Percentiles rank a stretch among this genome's conserved stretches.
Evolutionary conservation across 2,329 filamentous ascomycete species (phyloP).

Genomic region (Cryphonectria nitschkei): DNA sequence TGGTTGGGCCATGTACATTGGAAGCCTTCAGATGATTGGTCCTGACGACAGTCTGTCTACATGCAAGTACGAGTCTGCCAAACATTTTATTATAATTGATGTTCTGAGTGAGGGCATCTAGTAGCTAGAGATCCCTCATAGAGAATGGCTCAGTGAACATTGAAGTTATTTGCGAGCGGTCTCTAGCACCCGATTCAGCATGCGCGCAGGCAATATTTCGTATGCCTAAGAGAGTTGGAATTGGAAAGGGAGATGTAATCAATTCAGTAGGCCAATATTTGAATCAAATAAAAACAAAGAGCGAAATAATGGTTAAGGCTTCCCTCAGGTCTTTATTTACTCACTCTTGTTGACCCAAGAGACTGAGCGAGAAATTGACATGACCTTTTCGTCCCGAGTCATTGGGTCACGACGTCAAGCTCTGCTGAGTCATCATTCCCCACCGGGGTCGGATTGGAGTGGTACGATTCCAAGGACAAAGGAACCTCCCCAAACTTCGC

Average conservation of each 20-base stretch:
- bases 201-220: not conserved
- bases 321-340: not conserved
- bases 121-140: not conserved
- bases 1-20: not conserved
- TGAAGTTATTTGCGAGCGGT: not conserved
- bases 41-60: not conserved
- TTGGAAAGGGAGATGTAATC: not conserved
- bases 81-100: not conserved
- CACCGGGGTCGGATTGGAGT: constrained; percentile 3
- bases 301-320: not conserved
- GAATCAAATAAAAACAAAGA: no score
- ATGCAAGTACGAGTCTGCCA: not conserved
- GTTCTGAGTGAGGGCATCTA: not conserved
- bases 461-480: constrained; percentile 11
- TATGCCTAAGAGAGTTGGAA: not conserved
- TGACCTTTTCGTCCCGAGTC: constrained; percentile 21
- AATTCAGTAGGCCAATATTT: no score
- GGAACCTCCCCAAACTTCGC: constrained; percentile 5
- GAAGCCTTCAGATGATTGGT: not conserved
- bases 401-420: constrained; percentile 6
- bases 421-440: constrained; percentile 12
- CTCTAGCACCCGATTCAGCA: not conserved
- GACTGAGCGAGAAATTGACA: constrained; percentile 5
- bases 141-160: not conserved
- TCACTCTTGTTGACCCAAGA: constrained; percentile 1